Evolutionary conservation across 345 rosid species (phyloP), one percentile per base, ranked within the genome.

Genomic region (Melastoma malabathricum): DNA sequence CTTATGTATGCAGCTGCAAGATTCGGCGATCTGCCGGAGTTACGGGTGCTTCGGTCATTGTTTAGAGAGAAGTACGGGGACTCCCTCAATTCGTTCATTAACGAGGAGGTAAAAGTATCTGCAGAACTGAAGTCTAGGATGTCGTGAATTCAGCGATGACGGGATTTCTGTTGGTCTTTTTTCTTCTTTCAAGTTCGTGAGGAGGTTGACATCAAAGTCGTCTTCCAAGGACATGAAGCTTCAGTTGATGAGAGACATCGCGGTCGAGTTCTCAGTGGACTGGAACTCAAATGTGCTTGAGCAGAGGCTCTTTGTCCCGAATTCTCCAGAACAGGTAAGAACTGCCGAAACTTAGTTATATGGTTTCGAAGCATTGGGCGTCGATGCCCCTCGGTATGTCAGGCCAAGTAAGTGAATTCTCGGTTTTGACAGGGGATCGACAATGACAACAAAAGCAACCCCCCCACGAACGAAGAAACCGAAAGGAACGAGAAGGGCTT

Each of bases 1-100:
- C 73, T 92, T 46, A 63, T 75, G 34, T 78, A 80, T 39, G 93
- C 95, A n/a, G 92, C 98, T 9, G 95, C 98, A 46, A 74, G 95
- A 70, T 72, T 87, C 66, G 70, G 88, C 44, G 87, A 84, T 64
- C 70, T 84, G 58, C 96, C 92, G 0, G 96, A 87, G 65, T 72
- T 84, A 12, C 83, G 89, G 3, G 75, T 82, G 12, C 80, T 87
- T 57, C 74, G 96, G 46, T 59, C 68, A 39, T 15, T 71, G 12
- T 84, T 92, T 55, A 51, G 56, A 18, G 84, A 76, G 14, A 75
- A 70, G 79, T 92, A 87, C 52, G 84, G 84, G 29, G 70, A 29
- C 19, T 72, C 78, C 23, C 68, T 72, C 0, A 90, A 82, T 13
- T 20, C 60, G 5, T 84, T 52, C 45, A 51, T 75, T 10, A 76